A percentile compares a stretch with the other conserved stretches of the same genome.
These are phyloP conservation scores for Cutaneotrichosporon sp. DNA, from an alignment of 1,284 basidiomycete genomes.

Conservation along the genomic window DNA sequence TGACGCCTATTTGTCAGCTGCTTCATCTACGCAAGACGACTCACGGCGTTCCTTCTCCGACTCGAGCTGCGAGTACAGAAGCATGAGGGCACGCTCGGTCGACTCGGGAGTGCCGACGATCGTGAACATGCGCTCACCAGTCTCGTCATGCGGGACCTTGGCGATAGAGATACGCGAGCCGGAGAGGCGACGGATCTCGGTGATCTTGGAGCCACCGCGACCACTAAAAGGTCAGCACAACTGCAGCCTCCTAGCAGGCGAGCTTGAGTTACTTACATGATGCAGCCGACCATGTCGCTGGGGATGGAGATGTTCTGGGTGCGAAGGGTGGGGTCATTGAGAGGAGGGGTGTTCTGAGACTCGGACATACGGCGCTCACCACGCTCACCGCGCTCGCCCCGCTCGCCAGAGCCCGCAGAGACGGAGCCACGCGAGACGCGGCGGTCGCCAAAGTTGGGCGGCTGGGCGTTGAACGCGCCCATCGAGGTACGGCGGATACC, in stretches of 20 bases:
- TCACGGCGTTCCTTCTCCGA: conserved; percentile 87
- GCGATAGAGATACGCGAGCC: conserved; percentile 97
- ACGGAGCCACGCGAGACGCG: conserved; percentile 22
- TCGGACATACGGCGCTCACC: conserved; percentile 49
- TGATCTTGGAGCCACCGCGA: conserved; percentile 95
- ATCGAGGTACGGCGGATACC: conserved; percentile 48
- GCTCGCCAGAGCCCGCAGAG: conserved; percentile 34
- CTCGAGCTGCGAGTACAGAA: conserved; percentile 95
- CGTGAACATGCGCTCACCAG: conserved; percentile 98
- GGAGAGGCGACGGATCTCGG: conserved; percentile 93
- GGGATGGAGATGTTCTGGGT: conserved; percentile 99
- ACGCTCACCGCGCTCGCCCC: no score
- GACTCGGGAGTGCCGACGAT: conserved; percentile 94
- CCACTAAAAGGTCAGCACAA: conserved; percentile 52
- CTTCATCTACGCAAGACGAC: neutral
- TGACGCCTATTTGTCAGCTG: conserved; percentile 27
- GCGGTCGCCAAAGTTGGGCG: conserved; percentile 16
- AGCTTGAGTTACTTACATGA: conserved; percentile 58
- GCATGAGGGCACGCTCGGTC: conserved; percentile 92
- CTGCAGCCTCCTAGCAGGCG: neutral
- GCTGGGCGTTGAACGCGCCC: conserved; percentile 27
- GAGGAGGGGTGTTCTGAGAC: conserved; percentile 54
- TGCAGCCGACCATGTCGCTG: conserved; percentile 97
- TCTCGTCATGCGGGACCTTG: conserved; percentile 96
- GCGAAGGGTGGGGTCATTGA: conserved; percentile 65